Conservation (phyloP, 129 eudicot genomes). For the Lonicera japonica region DNA sequence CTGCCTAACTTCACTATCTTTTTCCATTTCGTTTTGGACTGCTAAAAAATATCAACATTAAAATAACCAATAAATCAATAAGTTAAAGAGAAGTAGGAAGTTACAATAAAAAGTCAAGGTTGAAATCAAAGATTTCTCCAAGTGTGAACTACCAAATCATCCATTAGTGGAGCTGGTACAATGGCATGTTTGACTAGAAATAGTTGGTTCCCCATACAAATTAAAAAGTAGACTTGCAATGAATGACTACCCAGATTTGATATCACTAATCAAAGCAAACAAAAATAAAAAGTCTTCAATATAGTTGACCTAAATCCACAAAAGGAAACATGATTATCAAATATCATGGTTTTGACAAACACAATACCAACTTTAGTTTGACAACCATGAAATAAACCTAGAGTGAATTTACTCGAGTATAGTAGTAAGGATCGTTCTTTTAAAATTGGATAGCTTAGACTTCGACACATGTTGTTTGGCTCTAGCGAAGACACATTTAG, state of each 20-base stretch:
- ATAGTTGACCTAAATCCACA: too few species aligned
- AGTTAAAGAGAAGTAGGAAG: slow-evolving; percentile 4
- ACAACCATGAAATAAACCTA: too few species aligned
- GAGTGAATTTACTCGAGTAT: too few species aligned
- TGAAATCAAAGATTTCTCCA: slow-evolving; percentile 16
- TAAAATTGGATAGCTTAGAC: too few species aligned
- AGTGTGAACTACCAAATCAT: slow-evolving; percentile 10
- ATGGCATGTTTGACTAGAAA: slow-evolving; percentile 20
- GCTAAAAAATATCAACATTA: neutral
- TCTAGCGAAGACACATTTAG: too few species aligned
- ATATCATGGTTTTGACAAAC: too few species aligned
- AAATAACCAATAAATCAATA: neutral
- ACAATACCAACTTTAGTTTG: too few species aligned
- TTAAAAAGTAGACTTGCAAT: slow-evolving; percentile 6
- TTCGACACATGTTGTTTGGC: too few species aligned
- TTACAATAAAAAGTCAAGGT: slow-evolving; percentile 13
- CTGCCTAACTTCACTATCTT: neutral
- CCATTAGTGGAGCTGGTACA: slow-evolving; percentile 33
- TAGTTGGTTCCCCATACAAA: slow-evolving; percentile 17
- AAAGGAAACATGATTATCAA: neutral
- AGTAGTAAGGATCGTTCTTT: too few species aligned
- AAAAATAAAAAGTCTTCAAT: too few species aligned
- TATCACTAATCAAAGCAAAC: neutral
- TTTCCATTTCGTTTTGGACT: slow-evolving; percentile 7
- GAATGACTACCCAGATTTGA: neutral